Conservation (phyloP, 257 asterid genomes). For the Pogostemon cablin region DNA sequence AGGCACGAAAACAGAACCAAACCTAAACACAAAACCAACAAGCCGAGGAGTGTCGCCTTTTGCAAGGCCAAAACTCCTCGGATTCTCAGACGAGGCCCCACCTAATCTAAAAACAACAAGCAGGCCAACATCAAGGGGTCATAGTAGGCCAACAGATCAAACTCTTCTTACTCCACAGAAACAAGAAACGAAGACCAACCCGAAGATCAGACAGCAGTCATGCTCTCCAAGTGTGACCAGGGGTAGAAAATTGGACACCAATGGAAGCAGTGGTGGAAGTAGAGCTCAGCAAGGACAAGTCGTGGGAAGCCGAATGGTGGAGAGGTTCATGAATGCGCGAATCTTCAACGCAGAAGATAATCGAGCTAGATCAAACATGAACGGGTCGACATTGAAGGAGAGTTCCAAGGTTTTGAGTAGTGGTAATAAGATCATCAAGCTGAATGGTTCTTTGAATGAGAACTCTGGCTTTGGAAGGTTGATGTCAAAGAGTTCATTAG, state of each 20-base stretch:
- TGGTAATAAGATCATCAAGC: slow-evolving; percentile 35
- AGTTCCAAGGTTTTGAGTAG: slow-evolving; percentile 34
- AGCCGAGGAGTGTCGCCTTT: slow-evolving; percentile 54
- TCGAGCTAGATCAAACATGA: slow-evolving; percentile 37
- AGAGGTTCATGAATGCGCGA: slow-evolving; percentile 67
- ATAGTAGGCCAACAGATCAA: slow-evolving; percentile 46
- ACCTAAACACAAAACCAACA: slow-evolving; percentile 32
- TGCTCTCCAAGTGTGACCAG: slow-evolving; percentile 60
- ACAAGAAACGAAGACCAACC: slow-evolving; percentile 26
- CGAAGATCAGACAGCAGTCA: slow-evolving; percentile 50
- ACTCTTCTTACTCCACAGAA: slow-evolving; percentile 35
- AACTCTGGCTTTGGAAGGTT: slow-evolving; percentile 60
- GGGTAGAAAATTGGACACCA: slow-evolving; percentile 48
- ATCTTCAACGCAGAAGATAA: slow-evolving; percentile 42
- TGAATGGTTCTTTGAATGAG: slow-evolving; percentile 56
- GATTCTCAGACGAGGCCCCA: slow-evolving; percentile 47
- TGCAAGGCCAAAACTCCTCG: slow-evolving; percentile 36
- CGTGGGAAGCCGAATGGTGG: slow-evolving; percentile 79
- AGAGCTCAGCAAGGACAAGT: slow-evolving; percentile 46
- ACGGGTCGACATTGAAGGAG: slow-evolving; percentile 44
- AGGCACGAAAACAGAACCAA: slow-evolving; percentile 35
- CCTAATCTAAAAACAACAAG: slow-evolving; percentile 52
- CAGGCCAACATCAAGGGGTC: slow-evolving; percentile 52
- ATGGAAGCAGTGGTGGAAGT: slow-evolving; percentile 25
- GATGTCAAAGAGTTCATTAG: slow-evolving; percentile 54